Conservation (phyloP, 768 basidiomycete genomes). For the Boletus insuetus region DNA sequence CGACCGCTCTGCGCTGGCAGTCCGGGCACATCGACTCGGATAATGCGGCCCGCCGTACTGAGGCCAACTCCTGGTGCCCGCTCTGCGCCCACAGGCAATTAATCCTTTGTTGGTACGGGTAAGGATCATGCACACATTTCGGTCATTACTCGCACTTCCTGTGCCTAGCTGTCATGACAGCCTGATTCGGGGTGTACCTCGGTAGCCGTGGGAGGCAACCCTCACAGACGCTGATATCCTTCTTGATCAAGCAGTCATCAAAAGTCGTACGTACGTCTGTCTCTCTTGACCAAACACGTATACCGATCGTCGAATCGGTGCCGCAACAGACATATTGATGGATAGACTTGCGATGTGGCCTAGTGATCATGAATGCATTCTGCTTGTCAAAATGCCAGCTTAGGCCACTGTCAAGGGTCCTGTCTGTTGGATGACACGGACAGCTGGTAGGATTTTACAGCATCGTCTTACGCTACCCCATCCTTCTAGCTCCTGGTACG, state of each 20-base stretch:
- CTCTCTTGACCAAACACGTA: background rate
- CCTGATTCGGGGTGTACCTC: background rate
- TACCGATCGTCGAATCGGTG: conserved; percentile 8
- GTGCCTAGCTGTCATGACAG: conserved; percentile 8
- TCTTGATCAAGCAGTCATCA: background rate
- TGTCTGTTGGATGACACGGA: conserved; percentile 4
- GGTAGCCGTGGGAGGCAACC: background rate
- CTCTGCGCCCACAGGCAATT: background rate
- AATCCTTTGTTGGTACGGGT: background rate
- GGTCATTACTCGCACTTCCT: background rate
- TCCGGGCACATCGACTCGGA: background rate
- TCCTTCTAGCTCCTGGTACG: background rate
- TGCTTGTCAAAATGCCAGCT: conserved; percentile 2
- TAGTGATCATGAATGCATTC: background rate
- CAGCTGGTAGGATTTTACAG: conserved; percentile 5
- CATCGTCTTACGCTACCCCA: background rate
- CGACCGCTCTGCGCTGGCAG: background rate
- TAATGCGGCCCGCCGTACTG: conserved; percentile 1
- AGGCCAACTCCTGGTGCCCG: background rate
- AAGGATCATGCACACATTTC: background rate
- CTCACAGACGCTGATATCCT: background rate
- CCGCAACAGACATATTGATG: background rate
- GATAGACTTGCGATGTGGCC: background rate
- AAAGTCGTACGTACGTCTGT: background rate
- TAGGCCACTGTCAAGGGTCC: conserved; percentile 2